Evolutionary conservation across 2,329 filamentous ascomycete species (phyloP).

Genomic region (Ramularia endophylla): DNA sequence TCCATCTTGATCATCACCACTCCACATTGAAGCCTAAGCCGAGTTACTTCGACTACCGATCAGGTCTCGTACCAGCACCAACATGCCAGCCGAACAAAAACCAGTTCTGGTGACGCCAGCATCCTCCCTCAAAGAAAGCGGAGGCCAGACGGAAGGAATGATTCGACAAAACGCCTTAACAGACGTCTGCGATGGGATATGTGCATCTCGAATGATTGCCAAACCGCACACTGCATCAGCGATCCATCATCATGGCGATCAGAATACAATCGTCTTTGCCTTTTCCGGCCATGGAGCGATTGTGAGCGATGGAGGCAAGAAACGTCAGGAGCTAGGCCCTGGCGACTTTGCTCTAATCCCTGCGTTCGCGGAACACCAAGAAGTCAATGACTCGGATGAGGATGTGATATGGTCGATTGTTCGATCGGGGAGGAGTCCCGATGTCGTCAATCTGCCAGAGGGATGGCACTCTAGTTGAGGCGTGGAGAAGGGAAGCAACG

Average conservation of each 20-base stretch:
- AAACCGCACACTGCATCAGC: constrained; percentile 56
- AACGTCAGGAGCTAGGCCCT: constrained; percentile 51
- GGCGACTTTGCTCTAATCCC: constrained; percentile 68
- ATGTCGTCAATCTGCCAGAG: constrained; percentile 15
- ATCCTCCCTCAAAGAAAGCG: constrained; percentile 39
- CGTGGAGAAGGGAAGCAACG: too few relatives aligned
- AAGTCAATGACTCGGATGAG: constrained; percentile 59
- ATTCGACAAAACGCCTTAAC: constrained; percentile 53
- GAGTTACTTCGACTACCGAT: too few relatives aligned
- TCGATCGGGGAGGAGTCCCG: constrained; percentile 30
- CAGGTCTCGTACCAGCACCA: neutral
- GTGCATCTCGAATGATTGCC: constrained; percentile 59
- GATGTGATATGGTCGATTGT: constrained; percentile 62
- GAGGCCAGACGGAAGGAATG: constrained; percentile 46
- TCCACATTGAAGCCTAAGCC: too few relatives aligned
- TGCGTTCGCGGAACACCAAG: constrained; percentile 64
- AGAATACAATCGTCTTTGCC: constrained; percentile 61
- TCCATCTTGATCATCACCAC: too few relatives aligned
- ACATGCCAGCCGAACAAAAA: constrained; percentile 18
- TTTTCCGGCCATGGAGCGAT: constrained; percentile 57
- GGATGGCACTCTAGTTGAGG: constrained; percentile 15
- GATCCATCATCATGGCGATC: constrained; percentile 64
- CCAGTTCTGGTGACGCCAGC: constrained; percentile 51
- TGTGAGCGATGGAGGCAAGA: constrained; percentile 52
- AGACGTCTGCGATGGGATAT: constrained; percentile 59